These are phyloP conservation scores for Pythium dissotocum DNA, from an alignment of 352 stramenopile species.

Conservation along the genomic window DNA sequence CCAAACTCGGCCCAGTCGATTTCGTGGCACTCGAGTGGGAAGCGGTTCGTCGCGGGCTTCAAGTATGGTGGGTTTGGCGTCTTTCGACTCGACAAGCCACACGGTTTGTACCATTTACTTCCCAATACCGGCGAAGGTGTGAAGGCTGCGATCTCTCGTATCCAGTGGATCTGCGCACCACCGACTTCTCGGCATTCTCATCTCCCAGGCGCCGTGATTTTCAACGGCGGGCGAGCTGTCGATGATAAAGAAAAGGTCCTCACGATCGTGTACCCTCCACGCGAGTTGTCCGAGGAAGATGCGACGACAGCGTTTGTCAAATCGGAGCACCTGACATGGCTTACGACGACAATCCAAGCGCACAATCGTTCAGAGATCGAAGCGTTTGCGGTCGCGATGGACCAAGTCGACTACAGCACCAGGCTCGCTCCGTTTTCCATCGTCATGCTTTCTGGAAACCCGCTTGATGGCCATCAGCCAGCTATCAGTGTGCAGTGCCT, in stretches of 20 bases:
- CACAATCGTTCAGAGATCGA: slow-evolving; percentile 54
- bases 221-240: slow-evolving; percentile 34
- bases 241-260: slow-evolving; percentile 33
- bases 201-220: slow-evolving; percentile 55
- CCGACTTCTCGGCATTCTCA: slow-evolving; percentile 52
- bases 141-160: slow-evolving; percentile 34
- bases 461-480: slow-evolving; percentile 67
- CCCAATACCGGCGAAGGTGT: background rate
- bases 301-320: slow-evolving; percentile 54
- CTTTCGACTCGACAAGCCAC: slow-evolving; percentile 58
- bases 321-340: slow-evolving; percentile 60
- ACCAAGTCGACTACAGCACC: slow-evolving; percentile 56
- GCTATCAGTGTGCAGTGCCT: slow-evolving; percentile 60
- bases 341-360: slow-evolving; percentile 38
- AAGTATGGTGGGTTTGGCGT: slow-evolving; percentile 60
- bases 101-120: slow-evolving; percentile 33
- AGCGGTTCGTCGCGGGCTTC: slow-evolving; percentile 73
- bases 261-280: slow-evolving; percentile 47
- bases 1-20: slow-evolving; percentile 58
- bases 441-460: slow-evolving; percentile 69
- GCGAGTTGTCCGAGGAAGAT: slow-evolving; percentile 42
- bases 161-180: slow-evolving; percentile 66
- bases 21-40: slow-evolving; percentile 78
- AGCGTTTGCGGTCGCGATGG: slow-evolving; percentile 43
- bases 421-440: slow-evolving; percentile 60